Base-by-base conservation (phyloP, 345 rosid species). In the Psidium friedrichsthalianum region DNA sequence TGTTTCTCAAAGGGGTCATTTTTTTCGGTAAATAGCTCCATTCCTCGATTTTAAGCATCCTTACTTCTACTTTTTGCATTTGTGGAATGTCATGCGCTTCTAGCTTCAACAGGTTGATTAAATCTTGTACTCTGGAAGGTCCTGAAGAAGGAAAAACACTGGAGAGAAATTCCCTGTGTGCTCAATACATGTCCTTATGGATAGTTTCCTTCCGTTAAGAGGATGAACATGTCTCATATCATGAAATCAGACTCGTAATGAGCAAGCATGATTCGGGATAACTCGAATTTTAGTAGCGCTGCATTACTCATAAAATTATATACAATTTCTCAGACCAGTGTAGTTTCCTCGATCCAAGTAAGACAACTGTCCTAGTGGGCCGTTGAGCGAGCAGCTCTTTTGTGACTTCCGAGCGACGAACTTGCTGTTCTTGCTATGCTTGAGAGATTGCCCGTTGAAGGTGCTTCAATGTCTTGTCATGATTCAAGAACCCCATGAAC, bases 401-500 rank as follows among this genome's bases (percentile, higher is more conserved):
- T 21, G 84, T 29, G 25, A 80, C 13, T 53, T 12, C 20, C 47
- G 27, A 36, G 58, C 4, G 57, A 82, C 84, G 20, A 20, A 27
- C 16, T 69, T 32, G 78, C 47, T 2, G 9, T 36, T 8, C 47
- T 36, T 32, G 24, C 42, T 69, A 54, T 56, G 85, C 82, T 80
- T 87, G 86, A 81, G 91, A 90, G 51, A 90, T 81, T 32, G 95
- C 93, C 40, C 89, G 92, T 86, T 92, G 93, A 83, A 96, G 93
- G 84, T 84, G 84, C 78, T 90, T 91, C 87, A 92, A 89, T 84
- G 98, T 93, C 88, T 93, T 96, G 87, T 93, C 92, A 84, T 92
- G 89, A 85, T 93, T 95, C 51, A 91, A 82, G 91, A 97, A 95
- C 2, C 99, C 98, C 95, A 95, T 94, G 81, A 95, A 94, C 98